phyloP scores from a whole-genome alignment of 176 grass and related monocot genomes.

The Cenchrus purpureus region DNA sequence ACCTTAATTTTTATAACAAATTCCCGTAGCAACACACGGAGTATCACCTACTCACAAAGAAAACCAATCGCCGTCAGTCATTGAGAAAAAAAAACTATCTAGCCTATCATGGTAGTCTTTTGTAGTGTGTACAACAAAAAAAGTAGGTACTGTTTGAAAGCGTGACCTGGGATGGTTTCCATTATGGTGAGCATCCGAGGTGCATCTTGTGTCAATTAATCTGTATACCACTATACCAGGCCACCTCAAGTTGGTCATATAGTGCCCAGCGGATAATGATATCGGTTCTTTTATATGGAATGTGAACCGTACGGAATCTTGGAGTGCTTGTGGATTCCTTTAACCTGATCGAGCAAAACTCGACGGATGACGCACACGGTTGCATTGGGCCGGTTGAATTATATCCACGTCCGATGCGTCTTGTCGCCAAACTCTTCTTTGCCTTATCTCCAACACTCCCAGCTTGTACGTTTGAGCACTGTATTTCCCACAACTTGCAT shows the following conservation, averaged over 20 bases:
- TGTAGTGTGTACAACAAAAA: too few relatives aligned
- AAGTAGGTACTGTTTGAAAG: neutral
- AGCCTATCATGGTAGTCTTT: too few relatives aligned
- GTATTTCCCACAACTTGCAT: constrained; percentile 1
- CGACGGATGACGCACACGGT: neutral
- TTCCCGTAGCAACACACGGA: too few relatives aligned
- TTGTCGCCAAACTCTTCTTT: neutral
- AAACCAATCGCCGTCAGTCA: too few relatives aligned
- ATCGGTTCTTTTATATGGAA: constrained; percentile 7
- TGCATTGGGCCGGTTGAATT: constrained; percentile 3
- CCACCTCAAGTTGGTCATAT: constrained; percentile 34
- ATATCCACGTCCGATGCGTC: neutral
- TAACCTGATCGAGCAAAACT: constrained; percentile 3
- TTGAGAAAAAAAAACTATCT: too few relatives aligned
- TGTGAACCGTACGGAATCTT: constrained; percentile 15
- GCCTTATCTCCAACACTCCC: neutral
- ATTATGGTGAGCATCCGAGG: constrained; percentile 15
- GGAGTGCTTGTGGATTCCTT: constrained; percentile 24
- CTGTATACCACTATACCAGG: too few relatives aligned
- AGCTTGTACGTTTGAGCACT: neutral
- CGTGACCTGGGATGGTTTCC: neutral
- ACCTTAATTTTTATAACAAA: too few relatives aligned
- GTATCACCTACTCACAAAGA: too few relatives aligned
- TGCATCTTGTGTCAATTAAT: neutral
- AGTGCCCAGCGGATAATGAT: constrained; percentile 10